phyloP scores from a whole-genome alignment of 257 asterid species.

The Przewalskia tangutica region DNA sequence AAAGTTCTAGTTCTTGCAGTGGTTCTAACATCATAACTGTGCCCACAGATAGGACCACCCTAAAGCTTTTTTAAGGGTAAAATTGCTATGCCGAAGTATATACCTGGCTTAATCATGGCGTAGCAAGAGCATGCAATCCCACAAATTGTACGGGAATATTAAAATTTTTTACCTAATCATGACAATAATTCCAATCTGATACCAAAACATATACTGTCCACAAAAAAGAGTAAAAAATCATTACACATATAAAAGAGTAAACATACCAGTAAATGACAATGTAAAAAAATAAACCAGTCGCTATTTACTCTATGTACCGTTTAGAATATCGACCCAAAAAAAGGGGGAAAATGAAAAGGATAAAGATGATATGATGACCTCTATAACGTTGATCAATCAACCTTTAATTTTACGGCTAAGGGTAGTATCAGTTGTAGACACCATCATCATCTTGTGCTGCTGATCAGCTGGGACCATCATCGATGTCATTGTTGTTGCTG shows the following conservation, averaged over 20 bases:
- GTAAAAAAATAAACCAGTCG: not conserved
- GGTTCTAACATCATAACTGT: not conserved
- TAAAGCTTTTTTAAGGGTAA: too few species aligned
- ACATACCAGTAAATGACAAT: not conserved
- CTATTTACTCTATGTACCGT: constrained; percentile 5
- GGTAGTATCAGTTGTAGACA: constrained; percentile 14
- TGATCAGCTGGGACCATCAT: constrained; percentile 17
- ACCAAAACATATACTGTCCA: not conserved
- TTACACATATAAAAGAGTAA: not conserved
- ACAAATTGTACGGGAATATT: not conserved
- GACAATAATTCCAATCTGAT: not conserved
- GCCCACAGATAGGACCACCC: not conserved
- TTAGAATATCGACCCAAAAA: not conserved
- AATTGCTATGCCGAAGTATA: not conserved
- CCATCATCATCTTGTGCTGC: constrained; percentile 14
- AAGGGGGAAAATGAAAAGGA: not conserved
- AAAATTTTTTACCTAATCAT: not conserved
- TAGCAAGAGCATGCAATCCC: not conserved
- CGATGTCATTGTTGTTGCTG: constrained; percentile 15
- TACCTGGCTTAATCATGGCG: not conserved
- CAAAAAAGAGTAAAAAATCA: not conserved
- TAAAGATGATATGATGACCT: not conserved
- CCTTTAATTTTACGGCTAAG: constrained; percentile 15
- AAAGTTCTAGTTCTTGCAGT: not conserved
- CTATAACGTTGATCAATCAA: constrained; percentile 11